Evolutionary conservation across 1,284 basidiomycete species (phyloP).

Genomic region (Melampsora americana): DNA sequence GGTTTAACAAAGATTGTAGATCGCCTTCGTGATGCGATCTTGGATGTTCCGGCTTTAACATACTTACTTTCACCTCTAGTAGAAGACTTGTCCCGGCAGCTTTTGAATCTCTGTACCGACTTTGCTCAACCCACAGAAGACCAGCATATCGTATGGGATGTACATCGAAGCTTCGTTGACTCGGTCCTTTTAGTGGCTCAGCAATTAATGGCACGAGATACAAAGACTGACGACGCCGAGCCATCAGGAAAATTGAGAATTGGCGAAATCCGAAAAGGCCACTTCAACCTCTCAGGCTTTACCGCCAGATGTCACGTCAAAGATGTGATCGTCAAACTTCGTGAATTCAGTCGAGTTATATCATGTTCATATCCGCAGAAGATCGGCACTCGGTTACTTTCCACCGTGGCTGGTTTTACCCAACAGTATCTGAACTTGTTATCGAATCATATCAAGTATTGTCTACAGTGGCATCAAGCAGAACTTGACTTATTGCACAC

Average conservation of each 20-base stretch:
- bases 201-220: conserved; percentile 57
- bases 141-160: conserved; percentile 46
- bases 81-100: conserved; percentile 10
- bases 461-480: conserved; percentile 48
- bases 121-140: not conserved
- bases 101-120: not conserved
- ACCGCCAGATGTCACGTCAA: conserved; percentile 51
- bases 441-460: conserved; percentile 49
- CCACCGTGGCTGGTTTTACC: conserved; percentile 66
- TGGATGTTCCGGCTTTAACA: not conserved
- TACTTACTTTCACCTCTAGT: conserved; percentile 25
- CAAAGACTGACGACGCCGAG: conserved; percentile 37
- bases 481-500: conserved; percentile 31
- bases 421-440: conserved; percentile 59
- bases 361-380: conserved; percentile 7
- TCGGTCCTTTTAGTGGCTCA: conserved; percentile 66
- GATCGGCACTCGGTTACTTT: conserved; percentile 48
- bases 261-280: conserved; percentile 50
- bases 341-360: conserved; percentile 47
- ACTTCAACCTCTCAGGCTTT: conserved; percentile 47
- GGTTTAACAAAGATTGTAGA: conserved; percentile 1
- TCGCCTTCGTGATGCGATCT: not conserved
- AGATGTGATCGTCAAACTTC: conserved; percentile 52
- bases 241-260: conserved; percentile 52
- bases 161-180: conserved; percentile 61